These are phyloP conservation scores for Priceomyces haplophilus DNA, from an alignment of 805 yeast species.

Conservation along the genomic window DNA sequence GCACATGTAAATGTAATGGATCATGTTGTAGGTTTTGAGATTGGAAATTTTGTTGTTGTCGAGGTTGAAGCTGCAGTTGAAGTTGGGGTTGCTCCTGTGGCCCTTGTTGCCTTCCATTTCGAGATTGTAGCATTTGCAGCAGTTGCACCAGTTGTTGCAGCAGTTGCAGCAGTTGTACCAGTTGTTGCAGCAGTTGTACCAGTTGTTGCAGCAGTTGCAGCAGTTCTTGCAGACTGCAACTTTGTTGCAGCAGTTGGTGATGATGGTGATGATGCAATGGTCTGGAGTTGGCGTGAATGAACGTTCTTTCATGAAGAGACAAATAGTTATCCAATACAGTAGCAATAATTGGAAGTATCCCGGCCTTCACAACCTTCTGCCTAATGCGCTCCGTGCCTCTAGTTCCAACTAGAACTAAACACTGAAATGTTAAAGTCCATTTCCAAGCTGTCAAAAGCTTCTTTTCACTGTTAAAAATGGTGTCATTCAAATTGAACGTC, in stretches of 20 bases:
- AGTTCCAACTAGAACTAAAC: conserved; percentile 86
- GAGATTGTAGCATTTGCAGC: background rate
- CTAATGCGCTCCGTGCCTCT: conserved; percentile 87
- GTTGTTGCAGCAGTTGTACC: conserved; percentile 6
- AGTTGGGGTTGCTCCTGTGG: conserved; percentile 13
- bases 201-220: conserved; percentile 5
- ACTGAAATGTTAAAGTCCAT: conserved; percentile 94
- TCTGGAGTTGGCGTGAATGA: conserved; percentile 29
- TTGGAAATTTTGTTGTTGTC: conserved; percentile 5
- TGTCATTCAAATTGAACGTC: conserved; percentile 27
- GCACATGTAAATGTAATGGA: background rate
- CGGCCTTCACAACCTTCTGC: conserved; percentile 84
- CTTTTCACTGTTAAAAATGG: conserved; percentile 35
- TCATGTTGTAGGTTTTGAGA: background rate
- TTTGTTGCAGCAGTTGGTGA: background rate
- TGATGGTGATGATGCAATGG: conserved; percentile 4
- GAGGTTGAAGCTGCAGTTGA: conserved; percentile 17
- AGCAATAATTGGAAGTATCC: conserved; percentile 85
- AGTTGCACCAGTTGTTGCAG: background rate
- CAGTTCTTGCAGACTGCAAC: conserved; percentile 1
- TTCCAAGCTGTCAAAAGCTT: conserved; percentile 83
- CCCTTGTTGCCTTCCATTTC: conserved; percentile 2
- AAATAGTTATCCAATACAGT: conserved; percentile 88
- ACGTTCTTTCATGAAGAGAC: conserved; percentile 38
- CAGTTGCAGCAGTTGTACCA: conserved; percentile 1